phyloP scores from a whole-genome alignment of 2,329 filamentous ascomycete species.

The Didymella keratinophila region DNA sequence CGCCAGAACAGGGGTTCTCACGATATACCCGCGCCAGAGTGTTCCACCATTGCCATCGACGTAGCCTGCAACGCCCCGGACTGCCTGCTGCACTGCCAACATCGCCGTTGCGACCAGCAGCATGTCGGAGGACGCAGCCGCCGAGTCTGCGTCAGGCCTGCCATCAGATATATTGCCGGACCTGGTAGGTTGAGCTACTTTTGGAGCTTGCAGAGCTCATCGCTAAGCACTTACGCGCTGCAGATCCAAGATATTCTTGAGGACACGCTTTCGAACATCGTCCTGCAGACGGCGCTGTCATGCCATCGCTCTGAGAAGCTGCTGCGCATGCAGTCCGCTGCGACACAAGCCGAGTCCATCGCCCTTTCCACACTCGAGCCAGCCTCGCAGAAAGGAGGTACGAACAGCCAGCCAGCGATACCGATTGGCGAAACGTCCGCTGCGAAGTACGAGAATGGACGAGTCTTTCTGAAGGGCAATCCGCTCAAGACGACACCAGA shows the following conservation, averaged over 20 bases:
- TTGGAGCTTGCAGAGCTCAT: slow-evolving; percentile 25
- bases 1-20: slow-evolving; percentile 18
- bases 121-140: slow-evolving; percentile 50
- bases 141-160: slow-evolving; percentile 36
- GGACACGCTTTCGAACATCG: slow-evolving; percentile 77
- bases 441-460: slow-evolving; percentile 73
- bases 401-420: slow-evolving; percentile 61
- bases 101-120: slow-evolving; percentile 31
- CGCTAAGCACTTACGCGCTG: slow-evolving; percentile 32
- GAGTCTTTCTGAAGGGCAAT: slow-evolving; percentile 73
- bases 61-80: slow-evolving; percentile 18
- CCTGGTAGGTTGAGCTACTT: slow-evolving; percentile 37
- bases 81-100: slow-evolving; percentile 23
- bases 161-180: slow-evolving; percentile 41
- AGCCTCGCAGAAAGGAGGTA: slow-evolving; percentile 42
- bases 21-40: slow-evolving; percentile 12
- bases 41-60: slow-evolving; percentile 20
- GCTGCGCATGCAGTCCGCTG: slow-evolving; percentile 70
- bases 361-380: slow-evolving; percentile 49
- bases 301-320: slow-evolving; percentile 82
- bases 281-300: slow-evolving; percentile 77
- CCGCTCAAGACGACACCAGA: slow-evolving; percentile 74
- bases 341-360: slow-evolving; percentile 52
- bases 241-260: slow-evolving; percentile 66
- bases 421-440: slow-evolving; percentile 67